Evolutionary conservation across 2,329 filamentous ascomycete genomes (phyloP).

Genomic region (Aureobasidium melanogenum): DNA sequence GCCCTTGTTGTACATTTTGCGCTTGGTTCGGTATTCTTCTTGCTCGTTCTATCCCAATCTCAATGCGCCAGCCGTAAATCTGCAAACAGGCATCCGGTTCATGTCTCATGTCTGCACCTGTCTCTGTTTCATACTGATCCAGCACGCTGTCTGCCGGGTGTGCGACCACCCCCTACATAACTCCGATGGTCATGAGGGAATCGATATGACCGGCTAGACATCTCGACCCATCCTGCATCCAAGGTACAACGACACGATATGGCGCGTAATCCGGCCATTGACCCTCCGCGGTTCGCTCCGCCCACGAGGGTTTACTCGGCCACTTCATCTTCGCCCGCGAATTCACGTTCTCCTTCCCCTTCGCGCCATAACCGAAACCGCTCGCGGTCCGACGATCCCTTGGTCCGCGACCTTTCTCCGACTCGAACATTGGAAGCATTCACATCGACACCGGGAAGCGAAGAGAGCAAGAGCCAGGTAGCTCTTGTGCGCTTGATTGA

Average conservation of each 20-base stretch:
- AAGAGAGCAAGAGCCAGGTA: conserved; percentile 25
- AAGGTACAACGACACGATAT: conserved; percentile 4
- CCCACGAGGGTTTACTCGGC: background rate
- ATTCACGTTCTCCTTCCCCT: conserved; percentile 21
- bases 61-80: background rate
- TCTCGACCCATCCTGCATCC: background rate
- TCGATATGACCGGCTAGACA: background rate
- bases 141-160: background rate
- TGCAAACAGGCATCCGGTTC: background rate
- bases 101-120: background rate
- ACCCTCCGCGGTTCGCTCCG: conserved; percentile 17
- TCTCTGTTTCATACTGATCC: conserved; percentile 6
- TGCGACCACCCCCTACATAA: background rate
- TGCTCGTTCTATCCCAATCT: background rate
- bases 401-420: conserved; percentile 54
- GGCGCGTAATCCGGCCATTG: conserved; percentile 22
- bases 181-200: background rate
- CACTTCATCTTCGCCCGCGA: conserved; percentile 15
- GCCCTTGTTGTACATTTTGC: background rate
- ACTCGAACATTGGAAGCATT: conserved; percentile 53
- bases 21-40: background rate
- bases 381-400: conserved; percentile 22
- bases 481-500: conserved; percentile 48
- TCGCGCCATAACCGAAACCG: conserved; percentile 20
- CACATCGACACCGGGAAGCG: conserved; percentile 31